A percentile compares a stretch with the other conserved stretches of the same genome.
Conservation (phyloP, 2,329 filamentous ascomycete genomes). For the Xylogone sp. region DNA sequence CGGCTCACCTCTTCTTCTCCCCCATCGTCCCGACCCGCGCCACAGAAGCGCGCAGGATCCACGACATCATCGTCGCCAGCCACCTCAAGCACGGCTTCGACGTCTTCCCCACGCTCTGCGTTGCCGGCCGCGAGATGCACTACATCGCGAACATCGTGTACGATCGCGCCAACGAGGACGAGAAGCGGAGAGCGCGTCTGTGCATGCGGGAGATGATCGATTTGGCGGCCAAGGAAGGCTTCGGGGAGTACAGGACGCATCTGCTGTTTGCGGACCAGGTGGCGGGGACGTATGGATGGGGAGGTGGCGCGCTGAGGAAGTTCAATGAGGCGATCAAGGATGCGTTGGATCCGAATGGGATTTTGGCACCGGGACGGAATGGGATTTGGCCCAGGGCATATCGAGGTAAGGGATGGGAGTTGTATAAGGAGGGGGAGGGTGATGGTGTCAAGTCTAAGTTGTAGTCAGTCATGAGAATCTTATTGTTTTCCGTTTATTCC, state of each 20-base stretch:
- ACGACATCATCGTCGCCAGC: slow-evolving; percentile 41
- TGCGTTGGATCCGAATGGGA: slow-evolving; percentile 42
- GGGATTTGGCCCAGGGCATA: slow-evolving; percentile 32
- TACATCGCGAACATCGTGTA: slow-evolving; percentile 53
- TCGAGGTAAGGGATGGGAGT: slow-evolving; percentile 10
- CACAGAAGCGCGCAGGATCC: slow-evolving; percentile 39
- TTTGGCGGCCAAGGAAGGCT: slow-evolving; percentile 36
- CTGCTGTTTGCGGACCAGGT: slow-evolving; percentile 41
- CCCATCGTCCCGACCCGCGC: slow-evolving; percentile 31
- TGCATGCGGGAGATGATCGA: slow-evolving; percentile 37
- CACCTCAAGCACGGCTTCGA: slow-evolving; percentile 45
- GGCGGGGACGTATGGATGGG: slow-evolving; percentile 38
- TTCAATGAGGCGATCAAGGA: slow-evolving; percentile 43
- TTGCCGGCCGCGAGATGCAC: slow-evolving; percentile 50
- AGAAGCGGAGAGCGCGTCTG: slow-evolving; percentile 30
- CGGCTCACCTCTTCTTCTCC: slow-evolving; percentile 45
- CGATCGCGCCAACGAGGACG: slow-evolving; percentile 38
- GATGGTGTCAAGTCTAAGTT: neutral
- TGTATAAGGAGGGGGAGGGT: neutral
- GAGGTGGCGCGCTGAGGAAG: slow-evolving; percentile 35
- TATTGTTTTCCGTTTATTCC: no score
- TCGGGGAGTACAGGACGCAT: slow-evolving; percentile 43
- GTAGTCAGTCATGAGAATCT: no score
- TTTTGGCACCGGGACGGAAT: slow-evolving; percentile 42
- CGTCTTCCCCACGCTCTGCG: slow-evolving; percentile 45